phyloP scores from a whole-genome alignment of 148 eudicot species.

The Linanthus parryae region DNA sequence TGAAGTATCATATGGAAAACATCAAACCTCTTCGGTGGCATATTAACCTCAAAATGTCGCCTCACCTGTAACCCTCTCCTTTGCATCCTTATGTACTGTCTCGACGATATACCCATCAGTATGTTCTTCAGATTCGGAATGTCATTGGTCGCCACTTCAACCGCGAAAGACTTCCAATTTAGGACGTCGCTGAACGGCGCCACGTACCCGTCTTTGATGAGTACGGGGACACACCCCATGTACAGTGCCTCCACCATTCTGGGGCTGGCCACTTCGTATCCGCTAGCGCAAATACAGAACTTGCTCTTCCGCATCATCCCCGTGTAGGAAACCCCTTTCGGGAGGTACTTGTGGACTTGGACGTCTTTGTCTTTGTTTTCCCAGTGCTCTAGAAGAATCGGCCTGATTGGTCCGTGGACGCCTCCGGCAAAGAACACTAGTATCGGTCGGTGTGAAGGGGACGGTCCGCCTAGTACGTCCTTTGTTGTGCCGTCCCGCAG shows the following conservation, averaged over 20 bases:
- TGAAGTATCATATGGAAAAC: constrained; percentile 82
- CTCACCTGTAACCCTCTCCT: constrained; percentile 45
- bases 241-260: constrained; percentile 77
- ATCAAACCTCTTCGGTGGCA: constrained; percentile 58
- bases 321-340: constrained; percentile 46
- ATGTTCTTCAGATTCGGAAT: constrained; percentile 64
- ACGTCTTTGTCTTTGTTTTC: constrained; percentile 63
- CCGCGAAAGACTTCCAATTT: constrained; percentile 70
- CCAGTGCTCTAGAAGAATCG: constrained; percentile 66
- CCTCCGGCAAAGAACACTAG: constrained; percentile 79
- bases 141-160: constrained; percentile 41
- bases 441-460: constrained; percentile 52
- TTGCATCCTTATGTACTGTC: constrained; percentile 55
- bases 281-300: constrained; percentile 79
- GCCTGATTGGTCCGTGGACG: constrained; percentile 68
- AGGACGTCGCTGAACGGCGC: constrained; percentile 71
- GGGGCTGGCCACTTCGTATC: constrained; percentile 86
- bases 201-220: constrained; percentile 55
- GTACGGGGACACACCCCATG: constrained; percentile 78
- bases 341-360: constrained; percentile 57
- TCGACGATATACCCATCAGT: constrained; percentile 35
- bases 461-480: constrained; percentile 59
- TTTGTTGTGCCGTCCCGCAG: constrained; percentile 42
- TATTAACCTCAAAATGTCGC: constrained; percentile 64
- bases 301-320: constrained; percentile 57